A percentile compares a stretch with the other conserved stretches of the same genome.
phyloP scores from a whole-genome alignment of 73 alveolate species.

The Tetrahymena thermophila region DNA sequence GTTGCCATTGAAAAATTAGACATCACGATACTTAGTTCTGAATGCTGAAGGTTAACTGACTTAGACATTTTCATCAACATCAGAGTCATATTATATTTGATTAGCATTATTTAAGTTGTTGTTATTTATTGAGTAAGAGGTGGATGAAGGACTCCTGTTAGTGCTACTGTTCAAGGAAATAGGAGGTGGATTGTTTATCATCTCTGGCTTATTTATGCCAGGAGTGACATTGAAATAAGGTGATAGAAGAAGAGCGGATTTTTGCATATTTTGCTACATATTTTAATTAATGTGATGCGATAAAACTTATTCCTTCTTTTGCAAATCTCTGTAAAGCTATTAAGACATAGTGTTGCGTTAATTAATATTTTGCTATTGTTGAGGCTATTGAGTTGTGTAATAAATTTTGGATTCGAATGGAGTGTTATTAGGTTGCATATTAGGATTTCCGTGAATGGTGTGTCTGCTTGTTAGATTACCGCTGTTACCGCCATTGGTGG shows the following conservation, averaged over 20 bases:
- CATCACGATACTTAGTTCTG: not conserved
- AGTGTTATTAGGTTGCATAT: not conserved
- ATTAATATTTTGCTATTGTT: not conserved
- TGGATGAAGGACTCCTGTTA: not conserved
- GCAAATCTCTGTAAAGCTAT: not conserved
- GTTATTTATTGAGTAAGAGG: not conserved
- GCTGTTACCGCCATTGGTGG: not conserved
- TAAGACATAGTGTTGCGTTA: not conserved
- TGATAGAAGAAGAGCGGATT: not conserved
- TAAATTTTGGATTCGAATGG: not conserved
- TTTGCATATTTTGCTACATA: not conserved
- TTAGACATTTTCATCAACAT: not conserved
- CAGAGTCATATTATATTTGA: not conserved
- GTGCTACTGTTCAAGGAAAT: not conserved
- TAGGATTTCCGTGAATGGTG: not conserved
- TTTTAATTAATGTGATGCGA: not conserved
- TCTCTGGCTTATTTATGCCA: not conserved
- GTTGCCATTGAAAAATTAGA: not conserved
- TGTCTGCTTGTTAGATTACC: not conserved
- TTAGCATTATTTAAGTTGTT: not conserved
- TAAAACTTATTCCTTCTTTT: not conserved
- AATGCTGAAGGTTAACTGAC: not conserved
- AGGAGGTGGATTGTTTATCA: not conserved
- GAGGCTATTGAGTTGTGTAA: not conserved
- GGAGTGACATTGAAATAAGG: not conserved